Percentiles rank a stretch among this genome's conserved stretches.
phyloP scores from a whole-genome alignment of 148 eudicot genomes.

The Heliosperma pusillum region DNA sequence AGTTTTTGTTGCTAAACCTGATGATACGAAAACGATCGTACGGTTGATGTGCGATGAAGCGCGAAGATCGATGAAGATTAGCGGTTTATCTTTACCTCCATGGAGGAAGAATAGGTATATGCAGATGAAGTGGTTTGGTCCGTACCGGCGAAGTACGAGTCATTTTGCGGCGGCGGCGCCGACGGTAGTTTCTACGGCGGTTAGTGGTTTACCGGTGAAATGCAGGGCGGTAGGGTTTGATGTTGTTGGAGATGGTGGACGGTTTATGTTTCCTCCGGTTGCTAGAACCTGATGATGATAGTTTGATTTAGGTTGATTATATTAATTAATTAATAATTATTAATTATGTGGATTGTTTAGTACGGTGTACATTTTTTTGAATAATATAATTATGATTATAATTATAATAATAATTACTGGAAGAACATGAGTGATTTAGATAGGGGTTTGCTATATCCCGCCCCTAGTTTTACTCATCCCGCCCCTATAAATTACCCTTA shows the following conservation, averaged over 20 bases:
- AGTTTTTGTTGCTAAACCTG: conserved; percentile 46
- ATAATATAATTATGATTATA: neutral
- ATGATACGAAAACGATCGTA: conserved; percentile 50
- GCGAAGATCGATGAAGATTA: conserved; percentile 59
- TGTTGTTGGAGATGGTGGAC: conserved; percentile 14
- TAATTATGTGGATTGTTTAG: neutral
- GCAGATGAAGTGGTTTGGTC: conserved; percentile 91
- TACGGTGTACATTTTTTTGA: neutral
- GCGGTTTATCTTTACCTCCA: conserved; percentile 63
- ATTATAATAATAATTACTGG: no score
- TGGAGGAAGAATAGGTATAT: conserved; percentile 84
- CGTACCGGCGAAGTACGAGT: conserved; percentile 50
- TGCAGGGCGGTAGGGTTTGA: conserved; percentile 33
- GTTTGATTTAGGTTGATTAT: neutral
- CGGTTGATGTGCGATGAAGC: conserved; percentile 56
- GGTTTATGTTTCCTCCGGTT: conserved; percentile 36
- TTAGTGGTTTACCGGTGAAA: conserved; percentile 21
- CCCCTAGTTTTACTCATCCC: no score
- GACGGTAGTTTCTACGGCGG: conserved; percentile 2
- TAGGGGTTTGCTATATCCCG: no score
- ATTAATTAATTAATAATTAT: no score
- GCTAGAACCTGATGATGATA: conserved; percentile 54
- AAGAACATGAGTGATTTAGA: neutral
- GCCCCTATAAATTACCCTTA: no score
- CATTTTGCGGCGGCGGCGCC: conserved; percentile 25